Evolutionary conservation across 495 filamentous ascomycete species (phyloP), one percentile per base, ranked within the genome.

Genomic region (Daldinia bambusicola): DNA sequence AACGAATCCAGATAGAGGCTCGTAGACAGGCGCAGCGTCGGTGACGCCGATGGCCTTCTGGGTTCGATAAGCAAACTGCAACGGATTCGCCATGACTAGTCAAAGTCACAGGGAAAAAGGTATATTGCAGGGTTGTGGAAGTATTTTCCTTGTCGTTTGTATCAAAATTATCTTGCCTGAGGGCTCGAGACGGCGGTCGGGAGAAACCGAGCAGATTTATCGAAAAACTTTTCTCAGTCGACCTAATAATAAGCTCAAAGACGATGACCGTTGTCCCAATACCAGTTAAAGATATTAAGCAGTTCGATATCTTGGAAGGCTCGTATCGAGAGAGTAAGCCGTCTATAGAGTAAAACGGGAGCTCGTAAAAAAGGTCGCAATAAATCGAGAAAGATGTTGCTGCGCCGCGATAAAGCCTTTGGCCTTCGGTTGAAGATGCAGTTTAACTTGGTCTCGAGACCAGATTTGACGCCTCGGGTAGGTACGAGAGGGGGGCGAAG

Each of bases 21-120:
- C 89, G 82, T 99, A 99, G 73, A 92, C 86, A 62, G 95, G 95
- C 62, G 88, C 89, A 61, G 93, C 93, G 84, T 98, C 90, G 80
- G 96, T 87, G 81, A 98, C 87, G 74, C 94, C 94, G 84, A 99
- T 93, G 72, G 89, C 91, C 88, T 97, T 98, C 81, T 95, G 90
- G 79, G 95, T 97, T 78, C 95, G 93, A 87, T 91, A 97, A 77
- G 92, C 92, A 88, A 97, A 89, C 89, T 97, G 94, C 80, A 93
- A 91, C 70, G 91, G 90, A 84, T 80, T 88, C 76, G 93, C 91
- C 94, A 97, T 97, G 87, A 89, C 89, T 91, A 92, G 85, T 88
- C 71, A 91, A 91, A 91, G 90, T 81, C 90, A 91, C 89, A 91
- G 89, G 73, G 73, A 76, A 56, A 72, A 63, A 14, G 63, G 8